Evolutionary conservation across 139 green algal species (phyloP).

Genomic region (Edaphochlamys debaryana): DNA sequence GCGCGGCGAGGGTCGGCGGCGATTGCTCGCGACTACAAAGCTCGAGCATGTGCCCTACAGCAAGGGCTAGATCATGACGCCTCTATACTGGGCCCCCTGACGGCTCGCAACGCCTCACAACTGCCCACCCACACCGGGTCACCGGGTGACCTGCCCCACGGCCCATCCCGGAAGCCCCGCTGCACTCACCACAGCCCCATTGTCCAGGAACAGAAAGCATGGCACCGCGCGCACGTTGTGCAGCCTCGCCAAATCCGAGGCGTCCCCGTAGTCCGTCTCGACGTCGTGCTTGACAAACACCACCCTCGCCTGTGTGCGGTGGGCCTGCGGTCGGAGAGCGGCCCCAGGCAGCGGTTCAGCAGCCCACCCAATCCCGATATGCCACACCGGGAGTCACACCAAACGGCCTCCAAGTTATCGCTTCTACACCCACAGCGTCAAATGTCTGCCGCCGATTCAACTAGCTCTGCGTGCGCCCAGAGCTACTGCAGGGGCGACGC

Average conservation of each 20-base stretch:
- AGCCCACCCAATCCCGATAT: not conserved
- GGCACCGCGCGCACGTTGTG: slow-evolving; percentile 51
- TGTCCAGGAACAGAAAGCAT: slow-evolving; percentile 49
- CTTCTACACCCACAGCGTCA: not conserved
- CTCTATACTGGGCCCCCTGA: no score
- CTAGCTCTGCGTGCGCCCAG: not conserved
- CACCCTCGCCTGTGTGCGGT: slow-evolving; percentile 23
- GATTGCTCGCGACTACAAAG: no score
- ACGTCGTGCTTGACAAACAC: slow-evolving; percentile 53
- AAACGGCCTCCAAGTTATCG: no score
- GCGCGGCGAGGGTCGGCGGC: no score
- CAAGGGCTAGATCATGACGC: no score
- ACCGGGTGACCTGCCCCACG: no score
- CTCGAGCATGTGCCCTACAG: no score
- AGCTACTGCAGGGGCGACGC: not conserved
- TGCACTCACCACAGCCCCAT: slow-evolving; percentile 45
- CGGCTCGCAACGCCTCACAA: no score
- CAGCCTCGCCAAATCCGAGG: slow-evolving; percentile 32
- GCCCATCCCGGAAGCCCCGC: no score
- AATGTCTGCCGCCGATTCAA: not conserved
- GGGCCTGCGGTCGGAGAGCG: not conserved
- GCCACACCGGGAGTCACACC: not conserved
- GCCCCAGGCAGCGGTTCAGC: not conserved
- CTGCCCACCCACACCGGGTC: no score
- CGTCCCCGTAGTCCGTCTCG: slow-evolving; percentile 45